Percentiles rank a stretch among this genome's conserved stretches.
Conservation (phyloP, 2,329 filamentous ascomycete species). For the Pseudogymnoascus verrucosus region DNA sequence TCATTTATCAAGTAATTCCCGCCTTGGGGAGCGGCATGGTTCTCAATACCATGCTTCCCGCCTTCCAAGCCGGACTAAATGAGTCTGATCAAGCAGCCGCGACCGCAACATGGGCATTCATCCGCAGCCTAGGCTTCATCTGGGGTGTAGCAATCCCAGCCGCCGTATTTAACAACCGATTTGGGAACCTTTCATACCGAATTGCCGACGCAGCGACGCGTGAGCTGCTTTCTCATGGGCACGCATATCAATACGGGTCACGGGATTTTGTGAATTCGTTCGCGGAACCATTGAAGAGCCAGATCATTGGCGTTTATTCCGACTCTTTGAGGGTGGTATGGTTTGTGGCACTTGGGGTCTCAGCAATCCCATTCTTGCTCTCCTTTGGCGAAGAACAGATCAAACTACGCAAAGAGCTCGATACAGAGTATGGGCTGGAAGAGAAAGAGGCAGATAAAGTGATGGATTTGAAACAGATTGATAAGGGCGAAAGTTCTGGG, state of each 20-base stretch:
- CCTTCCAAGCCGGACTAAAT: slow-evolving; percentile 33
- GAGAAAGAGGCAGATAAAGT: slow-evolving; percentile 14
- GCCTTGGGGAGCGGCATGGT: slow-evolving; percentile 36
- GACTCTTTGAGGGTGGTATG: slow-evolving; percentile 31
- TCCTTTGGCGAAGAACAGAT: slow-evolving; percentile 31
- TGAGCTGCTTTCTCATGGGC: not conserved
- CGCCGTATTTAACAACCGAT: slow-evolving; percentile 4
- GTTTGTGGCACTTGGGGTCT: slow-evolving; percentile 29
- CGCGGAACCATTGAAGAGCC: slow-evolving; percentile 3
- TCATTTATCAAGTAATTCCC: slow-evolving; percentile 34
- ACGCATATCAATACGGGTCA: not conserved
- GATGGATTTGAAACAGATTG: not conserved
- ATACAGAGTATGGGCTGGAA: slow-evolving; percentile 34
- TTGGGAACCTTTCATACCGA: not conserved
- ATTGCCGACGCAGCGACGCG: not conserved
- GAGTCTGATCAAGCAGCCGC: slow-evolving; percentile 28
- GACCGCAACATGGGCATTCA: slow-evolving; percentile 9
- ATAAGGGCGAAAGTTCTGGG: not conserved
- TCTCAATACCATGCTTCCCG: slow-evolving; percentile 35
- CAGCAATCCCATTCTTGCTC: slow-evolving; percentile 27
- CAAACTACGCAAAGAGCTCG: slow-evolving; percentile 30
- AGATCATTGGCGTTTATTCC: slow-evolving; percentile 30
- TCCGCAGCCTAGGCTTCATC: slow-evolving; percentile 37
- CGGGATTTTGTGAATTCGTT: slow-evolving; percentile 5
- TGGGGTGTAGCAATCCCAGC: slow-evolving; percentile 28